These are phyloP conservation scores for Theileria equi DNA, from an alignment of 169 alveolate genomes.

Conservation along the genomic window DNA sequence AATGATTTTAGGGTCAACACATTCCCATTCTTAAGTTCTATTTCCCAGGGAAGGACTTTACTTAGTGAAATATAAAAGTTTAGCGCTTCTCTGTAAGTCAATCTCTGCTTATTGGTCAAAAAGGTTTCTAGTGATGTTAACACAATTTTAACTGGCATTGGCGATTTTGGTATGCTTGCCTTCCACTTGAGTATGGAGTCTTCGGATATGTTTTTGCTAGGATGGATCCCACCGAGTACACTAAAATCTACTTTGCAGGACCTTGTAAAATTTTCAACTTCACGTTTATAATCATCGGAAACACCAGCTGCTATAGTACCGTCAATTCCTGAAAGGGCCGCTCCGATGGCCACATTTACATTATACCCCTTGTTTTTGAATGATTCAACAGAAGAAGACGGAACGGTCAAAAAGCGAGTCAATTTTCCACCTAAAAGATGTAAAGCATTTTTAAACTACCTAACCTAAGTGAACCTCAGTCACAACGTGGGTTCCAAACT, in stretches of 20 bases:
- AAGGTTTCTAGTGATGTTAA: conserved; percentile 23
- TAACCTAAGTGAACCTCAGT: conserved; percentile 51
- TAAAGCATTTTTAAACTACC: not conserved
- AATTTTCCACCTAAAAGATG: conserved; percentile 45
- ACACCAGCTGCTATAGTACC: conserved; percentile 15
- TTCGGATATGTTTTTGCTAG: conserved; percentile 36
- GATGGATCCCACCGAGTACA: conserved; percentile 64
- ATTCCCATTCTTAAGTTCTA: conserved; percentile 42
- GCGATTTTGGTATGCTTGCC: conserved; percentile 45
- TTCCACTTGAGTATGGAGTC: conserved; percentile 56
- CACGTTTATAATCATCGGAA: not conserved
- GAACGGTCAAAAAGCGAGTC: conserved; percentile 43
- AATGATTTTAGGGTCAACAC: conserved; percentile 18
- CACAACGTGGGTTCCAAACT: conserved; percentile 60
- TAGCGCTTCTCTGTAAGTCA: conserved; percentile 44
- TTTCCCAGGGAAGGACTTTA: conserved; percentile 60
- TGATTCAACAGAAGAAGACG: conserved; percentile 29
- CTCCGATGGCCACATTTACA: conserved; percentile 40
- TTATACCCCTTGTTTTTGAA: conserved; percentile 36
- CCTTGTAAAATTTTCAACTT: conserved; percentile 24
- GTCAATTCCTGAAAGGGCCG: conserved; percentile 32
- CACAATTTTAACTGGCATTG: conserved; percentile 55
- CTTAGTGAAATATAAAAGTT: conserved; percentile 43
- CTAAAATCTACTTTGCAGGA: conserved; percentile 48
- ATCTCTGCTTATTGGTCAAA: conserved; percentile 15